These are phyloP conservation scores for Scheffersomyces stambukii DNA, from an alignment of 1,139 yeast species.

Conservation along the genomic window DNA sequence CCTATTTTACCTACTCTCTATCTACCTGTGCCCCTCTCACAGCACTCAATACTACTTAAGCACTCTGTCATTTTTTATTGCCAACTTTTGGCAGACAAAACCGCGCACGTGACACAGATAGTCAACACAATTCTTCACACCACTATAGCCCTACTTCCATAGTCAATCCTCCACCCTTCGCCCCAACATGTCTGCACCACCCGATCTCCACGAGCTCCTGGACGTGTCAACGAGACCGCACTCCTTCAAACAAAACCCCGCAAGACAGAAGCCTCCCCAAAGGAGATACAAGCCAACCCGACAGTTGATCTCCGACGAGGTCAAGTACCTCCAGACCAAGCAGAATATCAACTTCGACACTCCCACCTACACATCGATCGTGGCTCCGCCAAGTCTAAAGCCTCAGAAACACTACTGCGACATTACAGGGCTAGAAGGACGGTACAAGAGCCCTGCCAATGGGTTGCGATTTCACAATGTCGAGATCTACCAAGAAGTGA, in stretches of 20 bases:
- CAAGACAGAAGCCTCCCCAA: constrained; percentile 41
- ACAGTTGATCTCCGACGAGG: constrained; percentile 77
- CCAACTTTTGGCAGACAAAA: no score
- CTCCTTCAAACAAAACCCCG: constrained; percentile 51
- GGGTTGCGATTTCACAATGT: constrained; percentile 77
- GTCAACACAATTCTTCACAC: no score
- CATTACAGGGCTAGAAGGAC: constrained; percentile 82
- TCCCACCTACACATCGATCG: constrained; percentile 59
- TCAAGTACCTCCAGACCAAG: constrained; percentile 49
- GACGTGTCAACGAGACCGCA: constrained; percentile 41
- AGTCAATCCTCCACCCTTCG: no score
- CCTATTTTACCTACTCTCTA: no score
- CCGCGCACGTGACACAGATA: no score
- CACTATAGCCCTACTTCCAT: no score
- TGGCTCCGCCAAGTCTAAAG: constrained; percentile 83
- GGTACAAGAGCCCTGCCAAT: constrained; percentile 71
- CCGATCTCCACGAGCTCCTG: constrained; percentile 33
- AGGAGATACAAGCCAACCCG: constrained; percentile 73
- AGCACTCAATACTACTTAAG: no score
- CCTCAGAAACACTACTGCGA: constrained; percentile 90
- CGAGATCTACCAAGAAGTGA: constrained; percentile 77
- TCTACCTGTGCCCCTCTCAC: no score
- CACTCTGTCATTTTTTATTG: no score
- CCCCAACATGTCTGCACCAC: constrained; percentile 5
- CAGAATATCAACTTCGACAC: constrained; percentile 39